Evolutionary conservation across 2,329 filamentous ascomycete genomes (phyloP).

Genomic region (Ascomycota sp.): DNA sequence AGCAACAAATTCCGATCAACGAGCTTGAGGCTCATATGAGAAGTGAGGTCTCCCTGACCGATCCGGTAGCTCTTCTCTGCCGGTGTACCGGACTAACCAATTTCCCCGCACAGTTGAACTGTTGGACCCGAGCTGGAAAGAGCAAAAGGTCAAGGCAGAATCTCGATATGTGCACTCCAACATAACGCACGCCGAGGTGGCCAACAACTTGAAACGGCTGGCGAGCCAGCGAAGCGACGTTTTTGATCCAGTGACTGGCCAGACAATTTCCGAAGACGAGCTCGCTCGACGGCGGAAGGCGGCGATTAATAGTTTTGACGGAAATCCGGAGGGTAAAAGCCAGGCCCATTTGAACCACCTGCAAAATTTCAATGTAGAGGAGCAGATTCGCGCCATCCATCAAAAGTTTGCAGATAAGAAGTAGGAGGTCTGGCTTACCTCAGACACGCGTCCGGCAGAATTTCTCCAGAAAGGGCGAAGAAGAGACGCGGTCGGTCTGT

Average conservation of each 20-base stretch:
- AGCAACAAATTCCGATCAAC: conserved; percentile 64
- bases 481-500: too few species aligned
- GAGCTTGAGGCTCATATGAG: conserved; percentile 85
- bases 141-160: conserved; percentile 77
- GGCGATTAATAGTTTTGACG: conserved; percentile 42
- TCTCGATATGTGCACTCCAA: conserved; percentile 70
- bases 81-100: conserved; percentile 11
- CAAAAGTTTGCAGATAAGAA: conserved; percentile 26
- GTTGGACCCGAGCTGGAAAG: conserved; percentile 84
- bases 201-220: conserved; percentile 85
- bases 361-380: conserved; percentile 56
- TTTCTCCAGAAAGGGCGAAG: too few species aligned
- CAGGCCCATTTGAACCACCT: conserved; percentile 31
- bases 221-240: conserved; percentile 73
- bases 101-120: conserved; percentile 44
- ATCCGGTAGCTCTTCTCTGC: too few species aligned
- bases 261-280: conserved; percentile 50
- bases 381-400: conserved; percentile 51
- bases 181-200: conserved; percentile 64
- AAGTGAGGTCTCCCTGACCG: conserved; percentile 28
- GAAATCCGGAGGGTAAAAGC: conserved; percentile 35
- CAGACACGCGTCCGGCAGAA: too few species aligned
- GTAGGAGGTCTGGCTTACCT: conserved; percentile 2
- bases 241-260: conserved; percentile 52
- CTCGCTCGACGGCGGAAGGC: conserved; percentile 53